A percentile compares a stretch with the other conserved stretches of the same genome.
These are phyloP conservation scores for Suhomyces sp. DNA, from an alignment of 805 yeast genomes.

Conservation along the genomic window DNA sequence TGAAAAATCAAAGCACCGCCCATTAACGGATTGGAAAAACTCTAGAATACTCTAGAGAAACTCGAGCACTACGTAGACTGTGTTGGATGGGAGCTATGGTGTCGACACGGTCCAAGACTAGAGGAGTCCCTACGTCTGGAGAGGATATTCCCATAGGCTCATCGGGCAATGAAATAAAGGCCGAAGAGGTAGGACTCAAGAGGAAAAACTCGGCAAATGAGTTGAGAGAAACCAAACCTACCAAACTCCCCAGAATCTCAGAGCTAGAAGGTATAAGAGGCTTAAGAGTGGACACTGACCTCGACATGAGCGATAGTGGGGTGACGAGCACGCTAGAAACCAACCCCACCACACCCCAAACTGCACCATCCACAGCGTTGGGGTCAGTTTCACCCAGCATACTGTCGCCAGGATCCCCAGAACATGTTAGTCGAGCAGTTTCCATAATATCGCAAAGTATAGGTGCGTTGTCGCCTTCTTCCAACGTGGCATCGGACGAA, in stretches of 20 bases:
- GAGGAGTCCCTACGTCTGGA: not conserved
- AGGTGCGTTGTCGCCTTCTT: not conserved
- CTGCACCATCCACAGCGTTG: not conserved
- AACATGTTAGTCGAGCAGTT: not conserved
- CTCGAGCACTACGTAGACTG: not conserved
- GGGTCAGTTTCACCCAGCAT: not conserved
- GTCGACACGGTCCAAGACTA: conserved; percentile 1
- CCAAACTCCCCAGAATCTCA: not conserved
- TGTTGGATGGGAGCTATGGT: not conserved
- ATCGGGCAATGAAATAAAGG: not conserved
- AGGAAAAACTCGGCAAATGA: not conserved
- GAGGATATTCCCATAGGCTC: not conserved
- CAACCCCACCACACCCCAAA: conserved; percentile 1
- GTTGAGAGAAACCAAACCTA: not conserved
- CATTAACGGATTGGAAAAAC: not conserved
- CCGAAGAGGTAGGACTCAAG: not conserved
- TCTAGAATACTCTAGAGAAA: not conserved
- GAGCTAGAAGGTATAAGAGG: not conserved
- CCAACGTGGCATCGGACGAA: conserved; percentile 1
- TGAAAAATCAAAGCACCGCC: not conserved
- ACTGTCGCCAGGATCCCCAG: not conserved
- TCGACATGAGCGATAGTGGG: not conserved
- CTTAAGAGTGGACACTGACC: not conserved
- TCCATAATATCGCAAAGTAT: conserved; percentile 6
- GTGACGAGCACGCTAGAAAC: not conserved